Percentiles rank a stretch among this genome's conserved stretches.
These are phyloP conservation scores for Didymella glomerata DNA, from an alignment of 2,329 filamentous ascomycete genomes.

Conservation along the genomic window DNA sequence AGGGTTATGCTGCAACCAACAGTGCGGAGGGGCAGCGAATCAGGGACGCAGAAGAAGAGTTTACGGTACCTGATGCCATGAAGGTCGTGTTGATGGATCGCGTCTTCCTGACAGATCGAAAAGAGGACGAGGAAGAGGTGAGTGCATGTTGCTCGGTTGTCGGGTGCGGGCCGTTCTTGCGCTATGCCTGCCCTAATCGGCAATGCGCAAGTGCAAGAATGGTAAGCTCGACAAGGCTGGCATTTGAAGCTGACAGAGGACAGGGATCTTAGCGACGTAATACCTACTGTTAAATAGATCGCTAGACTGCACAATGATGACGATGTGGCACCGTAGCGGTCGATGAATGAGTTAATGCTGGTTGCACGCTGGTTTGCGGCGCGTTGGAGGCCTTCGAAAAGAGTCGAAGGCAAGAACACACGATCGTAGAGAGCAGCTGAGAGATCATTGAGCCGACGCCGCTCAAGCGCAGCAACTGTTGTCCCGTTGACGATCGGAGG, in stretches of 20 bases:
- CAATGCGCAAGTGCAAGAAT: not conserved
- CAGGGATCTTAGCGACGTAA: not conserved
- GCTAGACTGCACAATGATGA: not conserved
- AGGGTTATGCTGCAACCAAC: slow-evolving; percentile 30
- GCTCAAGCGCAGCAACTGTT: not conserved
- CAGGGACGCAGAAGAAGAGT: slow-evolving; percentile 35
- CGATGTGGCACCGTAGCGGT: not conserved
- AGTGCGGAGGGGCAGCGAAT: slow-evolving; percentile 26
- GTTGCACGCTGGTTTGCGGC: not conserved
- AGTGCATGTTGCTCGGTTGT: not conserved
- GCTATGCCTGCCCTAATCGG: not conserved
- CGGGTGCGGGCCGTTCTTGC: not conserved
- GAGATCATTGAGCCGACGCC: not conserved
- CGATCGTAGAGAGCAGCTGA: not conserved
- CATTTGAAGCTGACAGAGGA: not conserved
- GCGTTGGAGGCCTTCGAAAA: not conserved
- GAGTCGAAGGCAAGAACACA: not conserved
- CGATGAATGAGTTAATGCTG: too few species aligned
- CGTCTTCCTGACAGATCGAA: not conserved
- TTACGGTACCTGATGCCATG: slow-evolving; percentile 22
- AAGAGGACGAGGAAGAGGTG: not conserved
- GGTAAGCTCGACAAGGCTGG: not conserved
- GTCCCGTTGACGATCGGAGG: not conserved
- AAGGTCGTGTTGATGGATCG: slow-evolving; percentile 14
- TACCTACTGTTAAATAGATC: not conserved